Evolutionary conservation across 176 grass and related monocot genomes (phyloP).

Genomic region (Oryza brachyantha): DNA sequence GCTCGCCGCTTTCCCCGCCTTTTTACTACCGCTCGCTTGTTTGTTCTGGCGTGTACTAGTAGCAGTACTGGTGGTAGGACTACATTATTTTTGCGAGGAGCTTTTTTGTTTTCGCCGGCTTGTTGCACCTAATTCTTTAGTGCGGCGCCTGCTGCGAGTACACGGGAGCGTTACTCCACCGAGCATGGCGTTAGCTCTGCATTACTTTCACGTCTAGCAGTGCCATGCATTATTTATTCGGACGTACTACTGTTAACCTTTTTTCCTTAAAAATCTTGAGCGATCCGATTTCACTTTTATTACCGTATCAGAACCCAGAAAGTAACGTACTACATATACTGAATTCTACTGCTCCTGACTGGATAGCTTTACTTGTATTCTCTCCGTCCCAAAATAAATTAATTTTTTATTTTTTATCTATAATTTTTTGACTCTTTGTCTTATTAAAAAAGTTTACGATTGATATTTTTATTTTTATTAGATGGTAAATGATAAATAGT

Average conservation of each 20-base stretch:
- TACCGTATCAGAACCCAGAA: background rate
- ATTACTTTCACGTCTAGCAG: background rate
- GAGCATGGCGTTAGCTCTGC: background rate
- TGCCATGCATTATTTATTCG: background rate
- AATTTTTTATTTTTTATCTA: too few relatives aligned
- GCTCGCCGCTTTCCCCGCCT: constrained; percentile 23
- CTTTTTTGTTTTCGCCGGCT: background rate
- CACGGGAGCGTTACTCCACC: background rate
- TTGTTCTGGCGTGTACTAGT: background rate
- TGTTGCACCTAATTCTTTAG: constrained; percentile 8
- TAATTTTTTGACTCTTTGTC: too few relatives aligned
- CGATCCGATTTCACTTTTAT: background rate
- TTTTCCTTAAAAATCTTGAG: background rate
- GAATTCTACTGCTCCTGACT: background rate
- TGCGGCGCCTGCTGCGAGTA: background rate
- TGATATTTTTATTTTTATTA: too few relatives aligned
- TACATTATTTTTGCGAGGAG: background rate
- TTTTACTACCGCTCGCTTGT: constrained; percentile 7
- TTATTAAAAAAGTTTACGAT: too few relatives aligned
- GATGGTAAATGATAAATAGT: too few relatives aligned
- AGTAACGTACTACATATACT: background rate
- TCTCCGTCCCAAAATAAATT: too few relatives aligned
- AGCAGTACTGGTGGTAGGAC: background rate
- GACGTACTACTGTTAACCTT: background rate
- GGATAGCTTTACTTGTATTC: too few relatives aligned